phyloP scores from a whole-genome alignment of 2,329 filamentous ascomycete genomes.

The Curvularia verruculosa region DNA sequence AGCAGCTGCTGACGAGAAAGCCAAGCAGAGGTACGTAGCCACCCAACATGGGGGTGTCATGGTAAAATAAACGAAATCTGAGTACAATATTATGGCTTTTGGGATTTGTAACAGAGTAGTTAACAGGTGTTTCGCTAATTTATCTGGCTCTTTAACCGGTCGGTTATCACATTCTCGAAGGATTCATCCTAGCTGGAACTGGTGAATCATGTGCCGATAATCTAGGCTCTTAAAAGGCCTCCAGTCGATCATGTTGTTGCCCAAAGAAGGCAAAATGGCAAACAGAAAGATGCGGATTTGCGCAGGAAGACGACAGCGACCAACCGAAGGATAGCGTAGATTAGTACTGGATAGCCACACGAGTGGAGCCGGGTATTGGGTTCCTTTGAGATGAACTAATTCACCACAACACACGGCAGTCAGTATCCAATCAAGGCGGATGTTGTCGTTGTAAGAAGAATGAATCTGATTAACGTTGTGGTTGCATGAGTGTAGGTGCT shows the following conservation, averaged over 20 bases:
- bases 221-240: background rate
- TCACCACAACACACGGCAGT: background rate
- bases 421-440: background rate
- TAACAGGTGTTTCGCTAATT: background rate
- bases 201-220: background rate
- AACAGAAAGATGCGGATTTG: background rate
- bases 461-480: background rate
- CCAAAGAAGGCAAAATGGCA: background rate
- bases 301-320: background rate
- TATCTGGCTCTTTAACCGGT: conserved; percentile 3
- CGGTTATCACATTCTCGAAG: background rate
- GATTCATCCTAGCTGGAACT: background rate
- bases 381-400: background rate
- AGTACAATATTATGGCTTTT: background rate
- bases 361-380: background rate
- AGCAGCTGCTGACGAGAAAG: background rate
- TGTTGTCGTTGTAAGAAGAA: background rate
- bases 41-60: conserved; percentile 3
- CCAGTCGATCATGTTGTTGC: background rate
- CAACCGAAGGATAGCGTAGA: background rate
- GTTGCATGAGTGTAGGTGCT: background rate
- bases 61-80: background rate
- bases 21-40: conserved; percentile 3
- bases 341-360: background rate
- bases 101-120: background rate